Conservation (phyloP, 306 rosid genomes). For the Potentilla sterilis region DNA sequence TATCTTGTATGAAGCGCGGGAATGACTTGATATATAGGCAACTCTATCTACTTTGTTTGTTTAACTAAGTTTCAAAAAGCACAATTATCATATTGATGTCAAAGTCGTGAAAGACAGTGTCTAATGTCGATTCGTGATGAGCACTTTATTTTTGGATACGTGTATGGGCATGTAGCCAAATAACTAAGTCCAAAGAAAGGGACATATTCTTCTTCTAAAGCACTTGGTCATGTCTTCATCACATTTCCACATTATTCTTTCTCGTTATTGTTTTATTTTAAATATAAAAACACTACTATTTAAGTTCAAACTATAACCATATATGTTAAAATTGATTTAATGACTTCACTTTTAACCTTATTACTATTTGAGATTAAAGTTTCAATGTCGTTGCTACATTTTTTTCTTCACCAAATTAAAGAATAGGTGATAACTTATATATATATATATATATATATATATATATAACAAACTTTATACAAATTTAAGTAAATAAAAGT, state of each 20-base stretch:
- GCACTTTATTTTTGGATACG: neutral
- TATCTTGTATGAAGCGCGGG: neutral
- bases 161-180: neutral
- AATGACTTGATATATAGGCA: neutral
- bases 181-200: neutral
- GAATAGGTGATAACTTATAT: too few species aligned
- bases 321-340: too few species aligned
- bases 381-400: too few species aligned
- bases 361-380: too few species aligned
- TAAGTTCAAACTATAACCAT: too few species aligned
- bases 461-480: too few species aligned
- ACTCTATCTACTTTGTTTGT: neutral
- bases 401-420: too few species aligned
- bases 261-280: neutral
- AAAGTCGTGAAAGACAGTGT: neutral
- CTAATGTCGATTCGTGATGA: neutral
- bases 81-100: neutral
- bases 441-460: too few species aligned
- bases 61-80: neutral
- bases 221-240: neutral
- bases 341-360: too few species aligned
- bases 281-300: too few species aligned
- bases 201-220: conserved; percentile 1
- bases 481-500: too few species aligned
- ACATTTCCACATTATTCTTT: neutral